Evolutionary conservation across 129 eudicot genomes (phyloP).

Genomic region (Apium graveolens): DNA sequence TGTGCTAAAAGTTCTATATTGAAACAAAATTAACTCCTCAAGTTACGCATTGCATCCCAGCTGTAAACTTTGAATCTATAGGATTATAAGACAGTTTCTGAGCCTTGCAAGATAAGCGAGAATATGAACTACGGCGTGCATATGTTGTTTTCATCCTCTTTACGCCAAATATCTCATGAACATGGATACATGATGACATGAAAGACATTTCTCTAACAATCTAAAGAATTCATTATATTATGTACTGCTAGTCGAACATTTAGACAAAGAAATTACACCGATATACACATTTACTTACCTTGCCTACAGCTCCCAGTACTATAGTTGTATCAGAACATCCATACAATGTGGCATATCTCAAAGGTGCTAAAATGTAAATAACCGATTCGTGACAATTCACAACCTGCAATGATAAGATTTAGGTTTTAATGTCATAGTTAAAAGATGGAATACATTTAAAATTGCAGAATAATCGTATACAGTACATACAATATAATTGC

Average conservation of each 20-base stretch:
- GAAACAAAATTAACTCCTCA: background rate
- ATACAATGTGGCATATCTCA: conserved; percentile 81
- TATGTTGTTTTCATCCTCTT: background rate
- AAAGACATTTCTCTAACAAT: background rate
- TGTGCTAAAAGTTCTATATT: background rate
- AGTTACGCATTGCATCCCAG: background rate
- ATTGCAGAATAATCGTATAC: background rate
- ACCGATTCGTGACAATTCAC: conserved; percentile 92
- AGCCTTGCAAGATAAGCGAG: background rate
- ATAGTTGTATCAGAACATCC: conserved; percentile 98
- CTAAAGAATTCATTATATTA: background rate
- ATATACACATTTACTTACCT: conserved; percentile 39
- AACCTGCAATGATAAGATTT: conserved; percentile 40
- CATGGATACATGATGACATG: background rate
- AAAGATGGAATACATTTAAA: background rate
- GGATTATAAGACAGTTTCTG: background rate
- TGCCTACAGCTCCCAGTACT: conserved; percentile 97
- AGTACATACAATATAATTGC: too few relatives aligned
- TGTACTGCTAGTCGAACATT: background rate
- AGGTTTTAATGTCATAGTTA: background rate
- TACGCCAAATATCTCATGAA: background rate
- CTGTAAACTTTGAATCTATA: background rate
- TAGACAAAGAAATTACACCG: background rate
- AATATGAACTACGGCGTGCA: background rate
- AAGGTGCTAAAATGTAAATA: conserved; percentile 84